Evolutionary conservation across 305 asterid genomes (phyloP).

Genomic region (Solanum chacoense): DNA sequence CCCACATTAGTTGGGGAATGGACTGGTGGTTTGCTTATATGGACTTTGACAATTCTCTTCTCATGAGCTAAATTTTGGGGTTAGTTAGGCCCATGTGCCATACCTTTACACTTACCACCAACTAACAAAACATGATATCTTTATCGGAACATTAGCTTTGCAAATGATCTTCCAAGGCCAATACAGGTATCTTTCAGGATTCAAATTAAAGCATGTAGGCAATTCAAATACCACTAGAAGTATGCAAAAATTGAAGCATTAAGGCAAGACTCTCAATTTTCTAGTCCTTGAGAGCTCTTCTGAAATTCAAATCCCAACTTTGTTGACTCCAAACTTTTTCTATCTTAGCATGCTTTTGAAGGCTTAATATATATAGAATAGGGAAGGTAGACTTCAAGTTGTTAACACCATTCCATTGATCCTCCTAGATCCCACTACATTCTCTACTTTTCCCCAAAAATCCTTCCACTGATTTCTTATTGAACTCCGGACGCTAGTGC

Average conservation of each 20-base stretch:
- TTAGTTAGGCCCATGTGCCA: not conserved
- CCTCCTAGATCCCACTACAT: not conserved
- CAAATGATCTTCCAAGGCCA: not conserved
- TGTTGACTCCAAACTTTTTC: not conserved
- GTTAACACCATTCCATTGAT: not conserved
- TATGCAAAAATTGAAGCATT: not conserved
- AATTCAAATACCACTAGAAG: not conserved
- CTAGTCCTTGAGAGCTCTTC: not conserved
- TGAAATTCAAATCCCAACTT: not conserved
- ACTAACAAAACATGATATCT: not conserved
- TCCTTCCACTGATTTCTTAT: not conserved
- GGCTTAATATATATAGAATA: not conserved
- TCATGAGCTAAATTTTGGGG: not conserved
- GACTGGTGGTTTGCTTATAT: not conserved
- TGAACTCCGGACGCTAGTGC: not conserved
- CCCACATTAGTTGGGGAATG: not conserved
- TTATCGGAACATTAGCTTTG: not conserved
- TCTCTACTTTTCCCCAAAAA: not conserved
- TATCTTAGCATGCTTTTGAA: not conserved
- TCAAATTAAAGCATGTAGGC: not conserved
- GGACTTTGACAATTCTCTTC: not conserved
- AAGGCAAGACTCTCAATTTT: not conserved
- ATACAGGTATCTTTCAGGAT: not conserved
- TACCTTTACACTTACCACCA: not conserved
- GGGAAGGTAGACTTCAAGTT: not conserved